Conservation (phyloP, 2,329 filamentous ascomycete species). For the Cercospora beticola region DNA sequence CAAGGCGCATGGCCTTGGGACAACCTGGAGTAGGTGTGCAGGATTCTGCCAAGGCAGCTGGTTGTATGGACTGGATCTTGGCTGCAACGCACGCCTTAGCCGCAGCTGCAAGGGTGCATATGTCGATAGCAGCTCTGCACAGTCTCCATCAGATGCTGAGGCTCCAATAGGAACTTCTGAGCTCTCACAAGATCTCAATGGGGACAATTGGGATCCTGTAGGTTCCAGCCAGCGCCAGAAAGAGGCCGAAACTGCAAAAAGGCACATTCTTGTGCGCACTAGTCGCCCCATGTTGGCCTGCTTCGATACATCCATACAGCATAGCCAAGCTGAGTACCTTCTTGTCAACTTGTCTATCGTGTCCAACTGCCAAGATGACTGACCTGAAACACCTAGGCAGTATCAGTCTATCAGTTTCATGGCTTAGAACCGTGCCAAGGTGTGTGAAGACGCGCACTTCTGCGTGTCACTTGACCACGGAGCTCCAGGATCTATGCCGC, state of each 20-base stretch:
- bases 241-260: neutral
- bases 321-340: neutral
- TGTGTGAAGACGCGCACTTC: neutral
- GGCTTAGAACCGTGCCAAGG: neutral
- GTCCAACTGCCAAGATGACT: neutral
- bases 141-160: neutral
- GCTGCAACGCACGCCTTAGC: neutral
- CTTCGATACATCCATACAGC: neutral
- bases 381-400: neutral
- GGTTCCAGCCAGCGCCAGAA: neutral
- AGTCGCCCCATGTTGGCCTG: neutral
- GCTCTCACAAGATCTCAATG: too few species aligned
- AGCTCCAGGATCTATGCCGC: neutral
- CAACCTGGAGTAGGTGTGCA: neutral
- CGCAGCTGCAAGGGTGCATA: neutral
- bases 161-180: too few species aligned
- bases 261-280: neutral
- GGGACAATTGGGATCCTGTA: neutral
- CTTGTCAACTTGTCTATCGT: neutral
- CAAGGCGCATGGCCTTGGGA: neutral
- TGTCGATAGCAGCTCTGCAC: neutral
- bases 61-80: neutral
- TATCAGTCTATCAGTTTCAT: neutral
- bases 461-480: neutral
- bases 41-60: neutral